These are phyloP conservation scores for Cryphonectria naterciae DNA, from an alignment of 2,329 filamentous ascomycete species.

Conservation along the genomic window DNA sequence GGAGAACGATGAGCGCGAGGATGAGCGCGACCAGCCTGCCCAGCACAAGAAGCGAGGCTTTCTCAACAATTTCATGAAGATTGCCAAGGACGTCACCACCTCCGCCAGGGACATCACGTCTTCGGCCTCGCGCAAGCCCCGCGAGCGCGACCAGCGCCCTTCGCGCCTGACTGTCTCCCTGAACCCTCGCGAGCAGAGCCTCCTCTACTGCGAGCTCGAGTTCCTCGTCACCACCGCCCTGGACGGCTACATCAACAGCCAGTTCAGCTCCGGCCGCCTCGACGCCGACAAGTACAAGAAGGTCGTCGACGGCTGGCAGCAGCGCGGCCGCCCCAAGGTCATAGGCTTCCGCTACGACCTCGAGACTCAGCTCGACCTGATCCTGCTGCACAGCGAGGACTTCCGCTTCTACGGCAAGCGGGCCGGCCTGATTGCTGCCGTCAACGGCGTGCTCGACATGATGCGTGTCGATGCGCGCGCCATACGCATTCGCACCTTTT, in stretches of 20 bases:
- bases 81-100: conserved; percentile 53
- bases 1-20: conserved; percentile 22
- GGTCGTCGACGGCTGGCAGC: conserved; percentile 55
- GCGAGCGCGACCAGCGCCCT: conserved; percentile 36
- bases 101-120: conserved; percentile 28
- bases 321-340: conserved; percentile 58
- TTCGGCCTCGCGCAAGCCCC: conserved; percentile 33
- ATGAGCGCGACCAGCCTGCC: conserved; percentile 17
- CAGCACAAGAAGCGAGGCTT: conserved; percentile 46
- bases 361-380: conserved; percentile 62
- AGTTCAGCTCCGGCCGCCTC: conserved; percentile 60
- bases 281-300: conserved; percentile 55
- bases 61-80: conserved; percentile 53
- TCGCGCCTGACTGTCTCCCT: conserved; percentile 53
- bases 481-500: conserved; percentile 59
- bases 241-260: conserved; percentile 55
- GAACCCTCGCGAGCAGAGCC: conserved; percentile 58
- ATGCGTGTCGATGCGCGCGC: conserved; percentile 57
- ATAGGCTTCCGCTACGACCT: conserved; percentile 63
- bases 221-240: conserved; percentile 56
- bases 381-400: conserved; percentile 52
- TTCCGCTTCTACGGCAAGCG: conserved; percentile 59
- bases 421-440: conserved; percentile 47
- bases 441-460: conserved; percentile 53
- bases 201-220: conserved; percentile 64